Conservation (phyloP, 768 basidiomycete species). For the Xanthoconium stramineum region DNA sequence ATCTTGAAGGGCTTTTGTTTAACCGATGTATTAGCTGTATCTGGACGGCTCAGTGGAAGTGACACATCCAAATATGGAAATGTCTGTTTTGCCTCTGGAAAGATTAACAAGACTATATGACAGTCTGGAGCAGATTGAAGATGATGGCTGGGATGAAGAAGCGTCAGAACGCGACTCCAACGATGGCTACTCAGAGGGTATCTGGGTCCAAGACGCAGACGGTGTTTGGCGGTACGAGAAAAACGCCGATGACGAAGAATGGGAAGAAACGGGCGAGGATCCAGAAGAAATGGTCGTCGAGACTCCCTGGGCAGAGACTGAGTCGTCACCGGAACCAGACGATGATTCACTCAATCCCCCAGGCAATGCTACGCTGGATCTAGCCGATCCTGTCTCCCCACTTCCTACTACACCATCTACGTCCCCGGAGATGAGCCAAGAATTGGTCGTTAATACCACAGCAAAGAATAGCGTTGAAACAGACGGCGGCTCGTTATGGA, state of each 20-base stretch:
- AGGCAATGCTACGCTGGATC: slow-evolving; percentile 17
- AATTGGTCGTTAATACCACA: slow-evolving; percentile 24
- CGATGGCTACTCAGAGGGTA: slow-evolving; percentile 41
- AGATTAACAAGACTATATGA: slow-evolving; percentile 77
- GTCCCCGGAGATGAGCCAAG: slow-evolving; percentile 33
- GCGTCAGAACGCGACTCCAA: slow-evolving; percentile 32
- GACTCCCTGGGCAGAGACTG: slow-evolving; percentile 27
- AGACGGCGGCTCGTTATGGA: slow-evolving; percentile 55
- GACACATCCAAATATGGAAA: slow-evolving; percentile 57
- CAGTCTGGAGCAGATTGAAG: slow-evolving; percentile 76
- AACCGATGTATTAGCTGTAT: slow-evolving; percentile 47
- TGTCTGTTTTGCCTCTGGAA: slow-evolving; percentile 54
- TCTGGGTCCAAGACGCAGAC: slow-evolving; percentile 43
- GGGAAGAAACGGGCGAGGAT: slow-evolving; percentile 38
- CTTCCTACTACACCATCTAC: slow-evolving; percentile 29
- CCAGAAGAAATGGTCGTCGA: slow-evolving; percentile 38
- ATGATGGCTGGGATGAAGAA: slow-evolving; percentile 54
- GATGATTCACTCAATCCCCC: slow-evolving; percentile 18
- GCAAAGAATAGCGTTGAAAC: slow-evolving; percentile 27
- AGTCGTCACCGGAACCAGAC: slow-evolving; percentile 14
- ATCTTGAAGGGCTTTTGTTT: slow-evolving; percentile 1
- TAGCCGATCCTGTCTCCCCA: slow-evolving; percentile 22
- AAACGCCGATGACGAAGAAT: slow-evolving; percentile 35
- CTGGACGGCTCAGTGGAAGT: slow-evolving; percentile 74
- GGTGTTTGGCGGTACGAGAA: slow-evolving; percentile 33